Evolutionary conservation across 176 grass and related monocot genomes (phyloP).

Genomic region (Oryza punctata): DNA sequence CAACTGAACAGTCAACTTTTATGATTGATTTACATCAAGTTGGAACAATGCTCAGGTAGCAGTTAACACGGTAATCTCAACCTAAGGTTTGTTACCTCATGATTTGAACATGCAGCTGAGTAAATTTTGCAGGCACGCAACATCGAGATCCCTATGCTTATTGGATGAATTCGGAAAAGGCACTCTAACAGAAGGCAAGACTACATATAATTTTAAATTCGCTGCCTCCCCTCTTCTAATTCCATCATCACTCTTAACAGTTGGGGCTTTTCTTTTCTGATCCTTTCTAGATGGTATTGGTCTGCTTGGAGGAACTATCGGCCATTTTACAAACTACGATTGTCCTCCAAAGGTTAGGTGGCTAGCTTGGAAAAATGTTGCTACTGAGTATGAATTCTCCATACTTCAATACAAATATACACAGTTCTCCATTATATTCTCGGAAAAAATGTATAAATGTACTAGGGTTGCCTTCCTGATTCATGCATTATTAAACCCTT

Average conservation of each 20-base stretch:
- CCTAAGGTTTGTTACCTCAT: slow-evolving; percentile 29
- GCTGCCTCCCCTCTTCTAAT: neutral
- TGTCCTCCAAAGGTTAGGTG: slow-evolving; percentile 78
- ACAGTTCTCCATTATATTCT: too few species aligned
- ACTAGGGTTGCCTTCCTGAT: neutral
- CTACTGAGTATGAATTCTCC: slow-evolving; percentile 25
- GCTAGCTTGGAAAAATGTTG: slow-evolving; percentile 24
- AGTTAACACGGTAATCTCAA: slow-evolving; percentile 53
- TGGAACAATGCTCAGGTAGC: slow-evolving; percentile 95
- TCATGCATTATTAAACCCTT: neutral
- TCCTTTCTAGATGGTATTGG: slow-evolving; percentile 86
- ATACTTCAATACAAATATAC: neutral
- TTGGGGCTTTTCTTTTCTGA: slow-evolving; percentile 25
- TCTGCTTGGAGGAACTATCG: slow-evolving; percentile 85
- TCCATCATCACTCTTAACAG: slow-evolving; percentile 20
- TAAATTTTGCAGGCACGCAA: slow-evolving; percentile 72
- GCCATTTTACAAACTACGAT: slow-evolving; percentile 76
- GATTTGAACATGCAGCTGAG: slow-evolving; percentile 27
- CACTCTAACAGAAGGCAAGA: slow-evolving; percentile 88
- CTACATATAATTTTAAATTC: neutral
- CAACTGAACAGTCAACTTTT: slow-evolving; percentile 88
- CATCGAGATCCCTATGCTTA: slow-evolving; percentile 82
- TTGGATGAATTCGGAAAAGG: slow-evolving; percentile 99
- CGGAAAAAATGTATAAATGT: neutral
- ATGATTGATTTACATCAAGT: slow-evolving; percentile 99